Evolutionary conservation across 225 moss, liverwort and hornwort genomes (phyloP).

Genomic region (Bryoerythrophyllum caledonicum): DNA sequence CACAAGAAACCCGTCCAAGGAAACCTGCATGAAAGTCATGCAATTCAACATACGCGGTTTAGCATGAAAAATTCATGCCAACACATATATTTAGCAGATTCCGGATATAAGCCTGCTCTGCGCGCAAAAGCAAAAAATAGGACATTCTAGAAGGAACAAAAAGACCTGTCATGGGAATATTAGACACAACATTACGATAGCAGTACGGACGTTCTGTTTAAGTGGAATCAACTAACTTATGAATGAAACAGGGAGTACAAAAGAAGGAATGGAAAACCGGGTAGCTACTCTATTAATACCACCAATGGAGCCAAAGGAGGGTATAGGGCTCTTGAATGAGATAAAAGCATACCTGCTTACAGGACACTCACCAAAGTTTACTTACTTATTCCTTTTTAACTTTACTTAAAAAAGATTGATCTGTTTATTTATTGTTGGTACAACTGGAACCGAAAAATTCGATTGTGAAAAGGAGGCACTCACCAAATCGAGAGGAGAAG

Average conservation of each 20-base stretch:
- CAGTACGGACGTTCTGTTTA: background rate
- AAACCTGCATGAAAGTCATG: slow-evolving; percentile 50
- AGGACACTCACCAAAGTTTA: no score
- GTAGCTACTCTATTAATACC: background rate
- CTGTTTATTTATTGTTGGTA: no score
- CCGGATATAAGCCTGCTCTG: background rate
- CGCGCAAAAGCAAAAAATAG: background rate
- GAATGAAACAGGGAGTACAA: background rate
- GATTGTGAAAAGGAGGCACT: slow-evolving; percentile 27
- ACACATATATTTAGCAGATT: background rate
- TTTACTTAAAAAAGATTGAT: no score
- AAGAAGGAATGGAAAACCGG: no score
- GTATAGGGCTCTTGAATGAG: background rate
- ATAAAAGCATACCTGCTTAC: background rate
- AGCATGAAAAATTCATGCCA: background rate
- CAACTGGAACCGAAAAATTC: no score
- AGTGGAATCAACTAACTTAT: background rate
- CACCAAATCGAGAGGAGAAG: slow-evolving; percentile 71
- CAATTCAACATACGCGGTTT: background rate
- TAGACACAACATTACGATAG: background rate
- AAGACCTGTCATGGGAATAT: background rate
- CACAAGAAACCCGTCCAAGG: slow-evolving; percentile 72
- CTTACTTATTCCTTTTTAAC: no score
- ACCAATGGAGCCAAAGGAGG: background rate
- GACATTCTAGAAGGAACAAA: background rate